Conservation (phyloP, 2,329 filamentous ascomycete genomes). For the Aspergillus sp. region DNA sequence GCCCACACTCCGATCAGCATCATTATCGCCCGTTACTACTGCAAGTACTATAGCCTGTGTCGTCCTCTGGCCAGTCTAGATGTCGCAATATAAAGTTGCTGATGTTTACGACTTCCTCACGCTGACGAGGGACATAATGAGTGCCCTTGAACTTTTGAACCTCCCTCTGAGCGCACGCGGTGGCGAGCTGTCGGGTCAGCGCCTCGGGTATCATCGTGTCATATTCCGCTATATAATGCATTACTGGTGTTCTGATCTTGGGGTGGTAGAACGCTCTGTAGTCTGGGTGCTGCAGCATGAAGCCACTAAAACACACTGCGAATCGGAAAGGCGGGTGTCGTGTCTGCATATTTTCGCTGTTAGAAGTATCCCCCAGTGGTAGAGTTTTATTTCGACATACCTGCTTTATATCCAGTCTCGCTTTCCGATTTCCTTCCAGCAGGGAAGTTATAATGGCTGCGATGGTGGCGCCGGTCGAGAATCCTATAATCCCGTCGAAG, state of each 20-base stretch:
- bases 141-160: not conserved
- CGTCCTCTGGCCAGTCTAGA: not conserved
- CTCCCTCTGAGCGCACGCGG: not conserved
- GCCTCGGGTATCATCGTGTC: not conserved
- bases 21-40: too few species aligned
- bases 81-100: not conserved
- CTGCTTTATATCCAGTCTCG: too few species aligned
- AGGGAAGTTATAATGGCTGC: not conserved
- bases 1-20: too few species aligned
- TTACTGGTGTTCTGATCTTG: not conserved
- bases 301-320: not conserved
- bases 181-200: not conserved
- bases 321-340: not conserved
- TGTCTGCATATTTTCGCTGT: too few species aligned
- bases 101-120: not conserved
- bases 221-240: not conserved
- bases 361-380: fast-evolving
- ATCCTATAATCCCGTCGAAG: not conserved
- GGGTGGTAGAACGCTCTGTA: not conserved
- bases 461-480: not conserved
- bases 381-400: too few species aligned
- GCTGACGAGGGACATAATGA: not conserved
- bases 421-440: not conserved
- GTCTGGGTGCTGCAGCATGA: not conserved
- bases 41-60: too few species aligned